Base-by-base conservation (phyloP, 345 rosid genomes). In the Ceriops decandra region DNA sequence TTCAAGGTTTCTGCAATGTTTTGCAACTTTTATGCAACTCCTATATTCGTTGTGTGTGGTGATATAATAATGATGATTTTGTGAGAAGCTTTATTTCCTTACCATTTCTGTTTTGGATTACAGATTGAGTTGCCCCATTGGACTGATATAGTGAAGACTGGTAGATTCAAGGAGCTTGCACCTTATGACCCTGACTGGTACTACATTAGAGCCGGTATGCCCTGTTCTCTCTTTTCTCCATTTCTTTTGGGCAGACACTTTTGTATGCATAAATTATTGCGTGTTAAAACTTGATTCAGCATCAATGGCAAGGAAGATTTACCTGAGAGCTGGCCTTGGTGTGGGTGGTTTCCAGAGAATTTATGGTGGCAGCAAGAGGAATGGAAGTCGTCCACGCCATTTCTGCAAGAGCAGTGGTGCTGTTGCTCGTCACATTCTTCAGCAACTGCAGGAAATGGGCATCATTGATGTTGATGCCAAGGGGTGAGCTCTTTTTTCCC, bases 171-270 rank as follows among this genome's bases (percentile, higher is more conserved):
- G 83, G 98, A 92, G 84, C 95, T 92, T 67, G 95, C 98, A 21
- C 98, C 96, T 1, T 90, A 92, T 80, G 98, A 92, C 53, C 96
- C 87, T 1, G 98, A 92, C 38, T 92, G 98, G 98, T 90, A 92
- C 76, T 90, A 72, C 68, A 74, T 92, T 64, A 80, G 96, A 71
- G 90, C 98, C 60, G 96, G 77, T 74, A 20, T 4, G 67, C 20
- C 19, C 27, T 1, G 7, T 54, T 60, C 8, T 58, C n/a, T 49
- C 42, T 36, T 4, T 35, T 10, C 3, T 64, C 24, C 4, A 15
- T 19, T 49, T 31, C 36, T 51, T 11, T 9, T 52, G 31, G 5
- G 4, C 0, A 2, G 8, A 20, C 5, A 15, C 20, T 3, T 7
- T 17, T 33, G 16, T 1, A 49, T 22, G 49, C 22, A 20, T 5